Evolutionary conservation across 306 rosid species (phyloP).

Genomic region (Sicyos edulis): DNA sequence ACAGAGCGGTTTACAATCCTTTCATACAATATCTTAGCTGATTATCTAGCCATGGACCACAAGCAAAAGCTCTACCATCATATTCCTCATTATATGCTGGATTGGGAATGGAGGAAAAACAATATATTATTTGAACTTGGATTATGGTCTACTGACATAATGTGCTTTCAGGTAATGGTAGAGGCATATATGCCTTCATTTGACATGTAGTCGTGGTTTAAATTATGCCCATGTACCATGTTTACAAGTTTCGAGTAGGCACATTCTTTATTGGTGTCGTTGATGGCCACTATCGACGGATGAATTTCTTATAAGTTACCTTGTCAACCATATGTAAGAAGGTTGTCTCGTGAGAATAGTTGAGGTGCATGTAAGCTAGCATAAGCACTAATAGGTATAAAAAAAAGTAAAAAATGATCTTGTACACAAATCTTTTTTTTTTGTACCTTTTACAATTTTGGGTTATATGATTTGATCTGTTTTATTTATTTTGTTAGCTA

Average conservation of each 20-base stretch:
- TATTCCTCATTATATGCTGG: slow-evolving; percentile 57
- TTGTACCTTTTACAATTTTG: background rate
- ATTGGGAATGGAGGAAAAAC: slow-evolving; percentile 80
- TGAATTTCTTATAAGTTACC: too few relatives aligned
- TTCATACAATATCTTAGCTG: slow-evolving; percentile 88
- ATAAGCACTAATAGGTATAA: too few relatives aligned
- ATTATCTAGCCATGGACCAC: slow-evolving; percentile 68
- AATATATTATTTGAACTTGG: slow-evolving; percentile 66
- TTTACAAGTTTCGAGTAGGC: background rate
- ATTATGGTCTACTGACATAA: slow-evolving; percentile 79
- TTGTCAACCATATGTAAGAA: too few relatives aligned
- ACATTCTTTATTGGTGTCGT: background rate
- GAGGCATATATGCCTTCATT: slow-evolving; percentile 1
- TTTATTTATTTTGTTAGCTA: background rate
- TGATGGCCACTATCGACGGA: too few relatives aligned
- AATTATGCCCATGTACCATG: background rate
- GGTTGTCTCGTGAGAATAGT: too few relatives aligned
- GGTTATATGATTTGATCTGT: background rate
- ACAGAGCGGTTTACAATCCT: slow-evolving; percentile 71
- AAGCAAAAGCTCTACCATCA: slow-evolving; percentile 62
- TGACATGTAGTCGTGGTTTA: background rate
- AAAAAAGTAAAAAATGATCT: background rate
- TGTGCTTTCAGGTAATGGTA: slow-evolving; percentile 78
- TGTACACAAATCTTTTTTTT: background rate
- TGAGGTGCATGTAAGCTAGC: too few relatives aligned